A percentile compares a stretch with the other conserved stretches of the same genome.
phyloP scores from a whole-genome alignment of 83 land plant genomes.

The Larix sibirica region DNA sequence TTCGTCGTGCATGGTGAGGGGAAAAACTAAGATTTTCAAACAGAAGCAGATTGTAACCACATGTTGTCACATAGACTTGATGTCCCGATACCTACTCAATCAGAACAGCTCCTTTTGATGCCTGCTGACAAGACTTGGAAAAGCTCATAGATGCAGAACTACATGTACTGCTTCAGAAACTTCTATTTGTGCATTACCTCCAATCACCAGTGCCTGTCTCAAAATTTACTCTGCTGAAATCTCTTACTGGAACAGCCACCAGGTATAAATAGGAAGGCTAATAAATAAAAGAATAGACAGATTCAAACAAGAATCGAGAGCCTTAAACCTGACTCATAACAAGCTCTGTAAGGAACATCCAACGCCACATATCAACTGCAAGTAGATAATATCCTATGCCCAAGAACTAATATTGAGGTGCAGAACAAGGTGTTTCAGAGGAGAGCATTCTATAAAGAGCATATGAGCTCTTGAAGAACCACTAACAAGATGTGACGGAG shows the following conservation, averaged over 20 bases:
- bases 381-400: conserved; percentile 10
- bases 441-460: background rate
- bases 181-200: background rate
- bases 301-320: conserved; percentile 12
- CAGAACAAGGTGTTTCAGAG: conserved; percentile 1
- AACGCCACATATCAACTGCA: background rate
- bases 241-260: background rate
- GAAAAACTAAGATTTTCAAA: background rate
- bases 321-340: conserved; percentile 2
- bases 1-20: background rate
- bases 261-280: background rate
- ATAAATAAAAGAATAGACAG: conserved; percentile 7
- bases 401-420: conserved; percentile 1
- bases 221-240: conserved; percentile 4
- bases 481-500: background rate
- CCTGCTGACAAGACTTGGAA: background rate
- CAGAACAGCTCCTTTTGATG: background rate
- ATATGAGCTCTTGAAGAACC: background rate
- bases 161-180: background rate
- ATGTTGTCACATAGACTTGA: conserved; percentile 7
- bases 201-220: background rate
- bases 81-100: background rate
- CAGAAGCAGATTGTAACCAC: conserved; percentile 5
- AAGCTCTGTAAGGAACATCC: conserved; percentile 12
- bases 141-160: background rate